Conservation (phyloP, 2,329 filamentous ascomycete species). For the Fusarium sp. region DNA sequence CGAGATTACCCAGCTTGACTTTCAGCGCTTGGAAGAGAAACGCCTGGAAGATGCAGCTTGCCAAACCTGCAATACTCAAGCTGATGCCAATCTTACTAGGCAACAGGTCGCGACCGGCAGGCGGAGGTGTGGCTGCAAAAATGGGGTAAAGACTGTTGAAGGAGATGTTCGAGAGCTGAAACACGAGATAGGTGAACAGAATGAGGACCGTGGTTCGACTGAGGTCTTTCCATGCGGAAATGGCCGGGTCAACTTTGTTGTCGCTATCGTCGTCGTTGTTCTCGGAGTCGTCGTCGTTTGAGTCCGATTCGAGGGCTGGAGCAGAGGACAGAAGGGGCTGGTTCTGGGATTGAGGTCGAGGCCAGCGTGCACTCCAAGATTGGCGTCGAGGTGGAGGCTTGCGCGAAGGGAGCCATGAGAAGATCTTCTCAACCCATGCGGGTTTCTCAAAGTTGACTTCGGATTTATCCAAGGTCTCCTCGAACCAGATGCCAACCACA, state of each 20-base stretch:
- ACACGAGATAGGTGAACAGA: conserved; percentile 88
- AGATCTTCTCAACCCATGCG: conserved; percentile 52
- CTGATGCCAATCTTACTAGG: conserved; percentile 88
- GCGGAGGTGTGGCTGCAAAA: conserved; percentile 81
- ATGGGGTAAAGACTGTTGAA: conserved; percentile 97
- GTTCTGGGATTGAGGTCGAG: conserved; percentile 45
- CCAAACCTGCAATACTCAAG: conserved; percentile 83
- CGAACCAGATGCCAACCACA: conserved; percentile 82
- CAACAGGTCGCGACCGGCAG: conserved; percentile 80
- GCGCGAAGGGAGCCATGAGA: conserved; percentile 47
- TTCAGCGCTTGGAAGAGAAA: conserved; percentile 85
- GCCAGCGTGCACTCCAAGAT: conserved; percentile 59
- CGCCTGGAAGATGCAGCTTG: conserved; percentile 92
- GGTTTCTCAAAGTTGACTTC: conserved; percentile 51
- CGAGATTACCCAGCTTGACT: conserved; percentile 84
- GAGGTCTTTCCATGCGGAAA: conserved; percentile 65
- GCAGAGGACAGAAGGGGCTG: conserved; percentile 51
- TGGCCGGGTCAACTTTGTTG: conserved; percentile 26
- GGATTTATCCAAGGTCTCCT: conserved; percentile 74
- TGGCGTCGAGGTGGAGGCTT: conserved; percentile 43
- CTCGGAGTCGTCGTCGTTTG: conserved; percentile 47
- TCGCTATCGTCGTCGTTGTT: conserved; percentile 46
- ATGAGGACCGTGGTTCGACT: conserved; percentile 87
- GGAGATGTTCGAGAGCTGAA: conserved; percentile 92
- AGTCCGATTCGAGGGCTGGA: conserved; percentile 38